These are phyloP conservation scores for Mortierella sp. DNA, from an alignment of 371 early-diverging fungal species.

Conservation along the genomic window DNA sequence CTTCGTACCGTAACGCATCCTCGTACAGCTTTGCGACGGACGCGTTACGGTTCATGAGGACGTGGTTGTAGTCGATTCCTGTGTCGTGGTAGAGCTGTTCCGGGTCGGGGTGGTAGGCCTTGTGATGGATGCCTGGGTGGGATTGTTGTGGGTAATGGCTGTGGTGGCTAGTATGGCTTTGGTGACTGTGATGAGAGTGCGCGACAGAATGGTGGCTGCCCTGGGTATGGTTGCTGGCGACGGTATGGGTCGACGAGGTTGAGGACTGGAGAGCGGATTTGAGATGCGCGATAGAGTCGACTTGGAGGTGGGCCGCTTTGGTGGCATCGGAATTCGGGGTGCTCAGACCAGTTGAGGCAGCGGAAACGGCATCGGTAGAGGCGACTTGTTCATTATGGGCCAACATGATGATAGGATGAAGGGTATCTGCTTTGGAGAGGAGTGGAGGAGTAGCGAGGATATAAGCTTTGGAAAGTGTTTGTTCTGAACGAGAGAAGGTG, in stretches of 20 bases:
- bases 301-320: slow-evolving; percentile 1
- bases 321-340: neutral
- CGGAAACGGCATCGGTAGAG: neutral
- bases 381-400: slow-evolving; percentile 19
- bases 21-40: slow-evolving; percentile 92
- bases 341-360: neutral
- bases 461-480: neutral
- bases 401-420: neutral
- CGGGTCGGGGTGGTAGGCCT: slow-evolving; percentile 50
- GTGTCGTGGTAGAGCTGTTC: slow-evolving; percentile 54
- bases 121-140: slow-evolving; percentile 43
- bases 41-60: slow-evolving; percentile 75
- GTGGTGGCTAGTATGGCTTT: slow-evolving; percentile 9
- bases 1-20: slow-evolving; percentile 91
- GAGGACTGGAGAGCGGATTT: slow-evolving; percentile 17
- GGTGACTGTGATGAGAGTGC: neutral
- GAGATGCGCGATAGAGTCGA: slow-evolving; percentile 16
- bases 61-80: slow-evolving; percentile 62
- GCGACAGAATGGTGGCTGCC: neutral
- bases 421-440: neutral
- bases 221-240: slow-evolving; percentile 19
- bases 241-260: slow-evolving; percentile 25
- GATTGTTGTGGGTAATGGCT: slow-evolving; percentile 42
- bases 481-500: neutral
- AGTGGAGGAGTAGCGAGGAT: neutral